phyloP scores from a whole-genome alignment of 2,329 filamentous ascomycete species.

The Xylogone sp. region DNA sequence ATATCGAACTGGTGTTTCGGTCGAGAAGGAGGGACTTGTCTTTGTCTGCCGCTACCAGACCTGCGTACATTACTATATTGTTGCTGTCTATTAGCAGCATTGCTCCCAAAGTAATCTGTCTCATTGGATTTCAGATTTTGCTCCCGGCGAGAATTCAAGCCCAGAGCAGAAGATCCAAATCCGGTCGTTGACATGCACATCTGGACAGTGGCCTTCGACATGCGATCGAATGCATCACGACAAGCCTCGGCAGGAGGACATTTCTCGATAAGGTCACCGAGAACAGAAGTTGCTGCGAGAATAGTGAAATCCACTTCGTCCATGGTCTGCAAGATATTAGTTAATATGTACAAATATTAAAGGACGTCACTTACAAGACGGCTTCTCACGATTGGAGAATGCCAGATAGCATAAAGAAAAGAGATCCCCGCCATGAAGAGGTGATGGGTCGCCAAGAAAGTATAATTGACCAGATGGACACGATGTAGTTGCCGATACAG shows the following conservation, averaged over 20 bases:
- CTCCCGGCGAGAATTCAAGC: conserved; percentile 16
- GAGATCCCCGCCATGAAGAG: conserved; percentile 97
- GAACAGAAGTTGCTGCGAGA: conserved; percentile 85
- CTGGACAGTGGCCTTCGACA: conserved; percentile 90
- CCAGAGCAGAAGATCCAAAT: conserved; percentile 23
- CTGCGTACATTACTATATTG: conserved; percentile 1
- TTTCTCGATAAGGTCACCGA: conserved; percentile 88
- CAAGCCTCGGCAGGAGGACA: conserved; percentile 94
- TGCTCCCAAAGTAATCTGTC: conserved; percentile 13
- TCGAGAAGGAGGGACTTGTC: conserved; percentile 9
- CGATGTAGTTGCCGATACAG: conserved; percentile 88
- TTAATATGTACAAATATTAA: conserved; percentile 8
- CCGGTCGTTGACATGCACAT: conserved; percentile 80
- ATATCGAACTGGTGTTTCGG: conserved; percentile 28
- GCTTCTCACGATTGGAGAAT: conserved; percentile 83
- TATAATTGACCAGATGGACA: conserved; percentile 89
- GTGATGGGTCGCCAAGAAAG: conserved; percentile 91
- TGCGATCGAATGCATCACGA: conserved; percentile 89
- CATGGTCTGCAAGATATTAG: conserved; percentile 57
- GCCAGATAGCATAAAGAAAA: conserved; percentile 96
- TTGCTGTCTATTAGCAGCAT: not conserved
- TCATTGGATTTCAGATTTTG: conserved; percentile 6
- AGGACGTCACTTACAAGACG: conserved; percentile 61
- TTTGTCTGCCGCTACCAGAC: conserved; percentile 13
- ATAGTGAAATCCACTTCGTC: conserved; percentile 98